Conservation (phyloP, 176 grass and related monocot species). For the Stipa capillata region DNA sequence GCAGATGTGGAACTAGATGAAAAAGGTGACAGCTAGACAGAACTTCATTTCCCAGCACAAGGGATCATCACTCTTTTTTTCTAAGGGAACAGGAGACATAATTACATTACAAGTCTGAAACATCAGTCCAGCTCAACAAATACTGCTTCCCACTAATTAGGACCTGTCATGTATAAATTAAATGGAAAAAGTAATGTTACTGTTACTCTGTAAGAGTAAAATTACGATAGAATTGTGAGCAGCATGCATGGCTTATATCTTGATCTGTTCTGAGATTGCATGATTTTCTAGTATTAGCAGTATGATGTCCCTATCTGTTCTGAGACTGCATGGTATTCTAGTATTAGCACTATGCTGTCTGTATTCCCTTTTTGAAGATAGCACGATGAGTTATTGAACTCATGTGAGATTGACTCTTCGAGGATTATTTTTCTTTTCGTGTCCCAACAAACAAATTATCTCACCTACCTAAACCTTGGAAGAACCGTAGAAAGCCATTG, state of each 20-base stretch:
- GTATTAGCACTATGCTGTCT: neutral
- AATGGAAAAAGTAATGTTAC: neutral
- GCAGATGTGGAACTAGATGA: neutral
- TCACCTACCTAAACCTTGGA: neutral
- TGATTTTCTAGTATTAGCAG: too few relatives aligned
- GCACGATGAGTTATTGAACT: neutral
- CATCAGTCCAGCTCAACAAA: neutral
- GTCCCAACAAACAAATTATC: neutral
- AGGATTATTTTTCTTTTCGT: neutral
- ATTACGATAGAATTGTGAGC: too few relatives aligned
- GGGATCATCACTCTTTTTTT: too few relatives aligned
- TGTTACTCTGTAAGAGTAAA: too few relatives aligned
- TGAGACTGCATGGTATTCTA: neutral
- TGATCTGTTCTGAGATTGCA: too few relatives aligned
- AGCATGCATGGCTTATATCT: too few relatives aligned
- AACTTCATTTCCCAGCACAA: neutral
- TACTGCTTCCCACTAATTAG: neutral
- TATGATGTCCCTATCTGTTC: too few relatives aligned
- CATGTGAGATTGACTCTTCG: neutral
- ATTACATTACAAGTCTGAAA: neutral
- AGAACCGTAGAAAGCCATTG: neutral
- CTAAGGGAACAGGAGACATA: too few relatives aligned
- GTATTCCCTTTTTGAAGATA: neutral
- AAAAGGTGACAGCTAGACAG: neutral
- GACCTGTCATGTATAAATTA: neutral